Percentiles rank a stretch among this genome's conserved stretches.
Evolutionary conservation across 306 rosid genomes (phyloP).

Genomic region (Lupinus albus): DNA sequence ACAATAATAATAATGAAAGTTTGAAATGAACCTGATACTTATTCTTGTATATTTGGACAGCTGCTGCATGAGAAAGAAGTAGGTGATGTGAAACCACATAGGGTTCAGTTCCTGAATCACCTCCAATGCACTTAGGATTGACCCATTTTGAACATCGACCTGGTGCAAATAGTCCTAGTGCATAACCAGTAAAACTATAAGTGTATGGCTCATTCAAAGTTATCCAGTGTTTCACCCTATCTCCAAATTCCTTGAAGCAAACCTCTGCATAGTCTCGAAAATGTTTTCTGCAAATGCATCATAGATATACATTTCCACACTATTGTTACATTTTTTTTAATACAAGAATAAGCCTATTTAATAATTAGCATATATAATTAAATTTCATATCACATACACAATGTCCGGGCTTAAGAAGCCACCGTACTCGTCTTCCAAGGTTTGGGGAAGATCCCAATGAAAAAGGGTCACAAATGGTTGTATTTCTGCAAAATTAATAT

Average conservation of each 20-base stretch:
- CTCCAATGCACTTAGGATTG: conserved; percentile 47
- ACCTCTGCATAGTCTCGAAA: conserved; percentile 53
- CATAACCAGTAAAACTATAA: conserved; percentile 44
- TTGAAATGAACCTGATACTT: conserved; percentile 45
- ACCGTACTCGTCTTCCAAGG: conserved; percentile 59
- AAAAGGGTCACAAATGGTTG: conserved; percentile 59
- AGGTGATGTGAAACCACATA: conserved; percentile 54
- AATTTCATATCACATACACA: conserved; percentile 45
- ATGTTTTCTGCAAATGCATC: conserved; percentile 43
- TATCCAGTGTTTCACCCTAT: conserved; percentile 65
- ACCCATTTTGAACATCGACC: conserved; percentile 59
- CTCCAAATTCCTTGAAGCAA: conserved; percentile 62
- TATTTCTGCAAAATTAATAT: conserved; percentile 32
- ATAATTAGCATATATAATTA: not conserved
- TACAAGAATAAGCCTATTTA: no score
- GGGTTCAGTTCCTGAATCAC: conserved; percentile 61
- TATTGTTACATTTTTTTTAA: not conserved
- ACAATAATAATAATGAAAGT: no score
- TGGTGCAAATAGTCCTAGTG: conserved; percentile 24
- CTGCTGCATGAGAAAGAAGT: conserved; percentile 61
- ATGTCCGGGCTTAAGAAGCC: conserved; percentile 56
- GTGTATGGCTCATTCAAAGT: conserved; percentile 58
- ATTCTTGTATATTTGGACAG: conserved; percentile 45
- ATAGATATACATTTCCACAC: not conserved
- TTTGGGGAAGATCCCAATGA: conserved; percentile 75